phyloP scores from a whole-genome alignment of 2,329 filamentous ascomycete genomes.

The Parastagonospora nodorum region DNA sequence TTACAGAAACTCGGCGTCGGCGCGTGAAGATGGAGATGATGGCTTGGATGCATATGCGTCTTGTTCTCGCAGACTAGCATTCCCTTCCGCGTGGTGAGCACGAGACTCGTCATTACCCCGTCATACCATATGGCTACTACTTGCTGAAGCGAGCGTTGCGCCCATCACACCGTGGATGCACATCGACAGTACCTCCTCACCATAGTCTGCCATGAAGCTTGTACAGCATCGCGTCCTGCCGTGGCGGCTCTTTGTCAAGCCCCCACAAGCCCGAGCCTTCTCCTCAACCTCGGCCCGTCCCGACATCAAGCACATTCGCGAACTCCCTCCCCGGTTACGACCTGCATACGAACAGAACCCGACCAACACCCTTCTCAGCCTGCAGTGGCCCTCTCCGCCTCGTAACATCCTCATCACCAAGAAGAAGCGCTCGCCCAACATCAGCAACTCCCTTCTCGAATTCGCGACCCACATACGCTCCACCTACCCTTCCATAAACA shows the following conservation, averaged over 20 bases:
- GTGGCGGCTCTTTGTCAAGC: constrained; percentile 23
- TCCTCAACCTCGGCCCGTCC: constrained; percentile 27
- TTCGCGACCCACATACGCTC: constrained; percentile 71
- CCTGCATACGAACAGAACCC: constrained; percentile 57
- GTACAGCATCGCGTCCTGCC: constrained; percentile 28
- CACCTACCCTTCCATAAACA: constrained; percentile 79
- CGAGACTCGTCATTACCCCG: constrained; percentile 6
- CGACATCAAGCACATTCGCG: constrained; percentile 35
- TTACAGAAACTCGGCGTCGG: not conserved
- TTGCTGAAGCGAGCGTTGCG: constrained; percentile 7
- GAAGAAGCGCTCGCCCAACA: constrained; percentile 63
- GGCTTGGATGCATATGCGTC: not conserved
- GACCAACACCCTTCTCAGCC: constrained; percentile 64
- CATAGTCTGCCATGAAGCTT: constrained; percentile 20
- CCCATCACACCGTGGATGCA: constrained; percentile 7
- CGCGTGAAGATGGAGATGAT: constrained; percentile 19
- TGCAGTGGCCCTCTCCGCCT: constrained; percentile 71
- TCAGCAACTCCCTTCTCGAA: constrained; percentile 62
- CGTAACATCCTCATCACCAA: constrained; percentile 72
- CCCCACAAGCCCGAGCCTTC: constrained; percentile 23
- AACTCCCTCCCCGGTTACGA: constrained; percentile 41
- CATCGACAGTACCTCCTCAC: not conserved
- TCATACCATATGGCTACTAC: constrained; percentile 17
- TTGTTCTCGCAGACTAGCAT: constrained; percentile 15
- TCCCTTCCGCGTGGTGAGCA: constrained; percentile 6